Evolutionary conservation across 352 stramenopile species (phyloP), one percentile per base, ranked within the genome.

Genomic region (Phytophthora litchii): DNA sequence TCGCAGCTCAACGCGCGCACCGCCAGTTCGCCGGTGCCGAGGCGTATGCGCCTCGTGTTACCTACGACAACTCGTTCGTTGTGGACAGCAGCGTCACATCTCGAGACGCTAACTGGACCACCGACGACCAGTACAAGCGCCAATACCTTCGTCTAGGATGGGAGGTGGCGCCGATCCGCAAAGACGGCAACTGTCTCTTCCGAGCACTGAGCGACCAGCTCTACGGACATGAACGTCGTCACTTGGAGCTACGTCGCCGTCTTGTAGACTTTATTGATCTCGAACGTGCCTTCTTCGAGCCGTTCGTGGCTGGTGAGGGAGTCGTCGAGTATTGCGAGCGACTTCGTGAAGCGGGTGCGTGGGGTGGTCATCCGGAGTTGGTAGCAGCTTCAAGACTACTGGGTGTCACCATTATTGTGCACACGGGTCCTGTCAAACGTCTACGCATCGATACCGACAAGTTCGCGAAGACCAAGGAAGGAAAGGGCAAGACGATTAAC

Each of bases 101-200:
- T 27, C 36, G 36, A 21, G 70, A 80, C 52, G 67, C 61, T 16
- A 63, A 64, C 21, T 86, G 76, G 76, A 27, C 42, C 21, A 72
- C 41, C 32, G 76, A 82, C 45, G 59, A 79, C 16, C 76, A 86
- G 54, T 77, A 79, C 35, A 62, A 62, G 43, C 64, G 60, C 32
- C 74, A 83, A 48, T 86, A 78, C 41, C 37, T 59, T 32, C 65
- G 60, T 48, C 60, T 78, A 37, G 49, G 64, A 2, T 87, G 77
- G 77, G 29, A 57, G 36, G 51, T 87, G 27, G 54, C 60, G 5
- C 10, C 42, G 19, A 83, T 74, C 34, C 59, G 64, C 20, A 72
- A 78, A 29, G 77, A 87, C 37, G 77, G 77, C 59, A 87, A 83
- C 44, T 85, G 77, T 54, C 66, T 87, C 50, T 87, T 87, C 51